phyloP scores from a whole-genome alignment of 1,139 yeast genomes.

The Diutina neorugosa region DNA sequence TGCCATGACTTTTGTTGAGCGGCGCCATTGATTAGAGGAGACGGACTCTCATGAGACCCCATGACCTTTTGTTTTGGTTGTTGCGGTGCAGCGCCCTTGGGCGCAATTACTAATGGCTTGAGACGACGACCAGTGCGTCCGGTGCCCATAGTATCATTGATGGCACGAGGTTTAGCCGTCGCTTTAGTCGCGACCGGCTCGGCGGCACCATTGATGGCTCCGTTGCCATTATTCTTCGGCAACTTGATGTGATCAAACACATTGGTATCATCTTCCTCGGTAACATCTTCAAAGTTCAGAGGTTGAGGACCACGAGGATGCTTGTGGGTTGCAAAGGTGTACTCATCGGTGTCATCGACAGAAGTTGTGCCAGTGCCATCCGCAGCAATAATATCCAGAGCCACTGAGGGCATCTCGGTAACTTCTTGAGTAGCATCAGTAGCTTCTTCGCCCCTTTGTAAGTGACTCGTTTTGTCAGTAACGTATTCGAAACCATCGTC shows the following conservation, averaged over 20 bases:
- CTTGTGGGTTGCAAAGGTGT: not conserved
- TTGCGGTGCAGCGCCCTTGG: not conserved
- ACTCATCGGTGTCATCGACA: slow-evolving; percentile 1
- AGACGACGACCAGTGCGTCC: not conserved
- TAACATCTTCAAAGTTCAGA: not conserved
- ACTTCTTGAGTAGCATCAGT: not conserved
- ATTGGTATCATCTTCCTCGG: not conserved
- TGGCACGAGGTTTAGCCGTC: not conserved
- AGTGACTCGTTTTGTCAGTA: not conserved
- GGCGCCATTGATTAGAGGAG: not conserved
- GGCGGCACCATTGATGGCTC: not conserved
- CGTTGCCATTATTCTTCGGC: slow-evolving; percentile 12
- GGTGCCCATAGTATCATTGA: not conserved
- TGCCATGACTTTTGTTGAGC: not conserved
- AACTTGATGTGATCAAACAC: slow-evolving; percentile 34
- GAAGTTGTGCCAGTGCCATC: not conserved
- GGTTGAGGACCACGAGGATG: not conserved
- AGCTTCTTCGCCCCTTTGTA: not conserved
- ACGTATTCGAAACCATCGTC: not conserved
- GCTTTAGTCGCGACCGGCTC: not conserved
- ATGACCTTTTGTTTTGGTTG: not conserved
- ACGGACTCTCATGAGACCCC: not conserved
- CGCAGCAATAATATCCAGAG: not conserved
- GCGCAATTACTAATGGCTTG: not conserved
- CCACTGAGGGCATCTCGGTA: not conserved